phyloP scores from a whole-genome alignment of 148 eudicot genomes.

The Dysphania ambrosioides region DNA sequence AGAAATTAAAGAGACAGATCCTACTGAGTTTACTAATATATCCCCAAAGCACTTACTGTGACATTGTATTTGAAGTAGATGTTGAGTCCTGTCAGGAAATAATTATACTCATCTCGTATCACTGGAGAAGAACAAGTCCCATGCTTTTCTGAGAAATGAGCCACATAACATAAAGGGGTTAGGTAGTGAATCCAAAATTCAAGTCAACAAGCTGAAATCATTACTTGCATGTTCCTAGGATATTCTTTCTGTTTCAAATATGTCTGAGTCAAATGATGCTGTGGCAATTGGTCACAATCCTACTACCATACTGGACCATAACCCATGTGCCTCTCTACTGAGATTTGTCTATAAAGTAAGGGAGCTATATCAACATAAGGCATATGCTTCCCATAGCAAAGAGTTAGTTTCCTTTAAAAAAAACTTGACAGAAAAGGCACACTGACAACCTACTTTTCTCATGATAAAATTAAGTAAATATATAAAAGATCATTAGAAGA shows the following conservation, averaged over 20 bases:
- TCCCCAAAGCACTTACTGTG: conserved; percentile 52
- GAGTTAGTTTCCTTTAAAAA: not conserved
- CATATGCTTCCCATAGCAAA: not conserved
- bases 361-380: not conserved
- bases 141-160: conserved; percentile 69
- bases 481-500: not conserved
- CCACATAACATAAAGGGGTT: conserved; percentile 16
- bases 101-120: conserved; percentile 56
- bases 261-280: not conserved
- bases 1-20: not conserved
- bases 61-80: conserved; percentile 86
- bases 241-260: not conserved
- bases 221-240: not conserved
- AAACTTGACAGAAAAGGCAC: not conserved
- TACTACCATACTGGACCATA: not conserved
- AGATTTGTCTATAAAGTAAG: not conserved
- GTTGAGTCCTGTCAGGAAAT: conserved; percentile 63
- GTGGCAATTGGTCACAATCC: not conserved
- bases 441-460: not conserved
- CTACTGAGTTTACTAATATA: not conserved
- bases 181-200: conserved; percentile 4
- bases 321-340: not conserved
- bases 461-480: not conserved
- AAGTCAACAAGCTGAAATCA: conserved; percentile 3
- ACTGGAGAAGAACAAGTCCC: conserved; percentile 83